Conservation (phyloP, 2,329 filamentous ascomycete species). For the Calcarisporium arbuscula region DNA sequence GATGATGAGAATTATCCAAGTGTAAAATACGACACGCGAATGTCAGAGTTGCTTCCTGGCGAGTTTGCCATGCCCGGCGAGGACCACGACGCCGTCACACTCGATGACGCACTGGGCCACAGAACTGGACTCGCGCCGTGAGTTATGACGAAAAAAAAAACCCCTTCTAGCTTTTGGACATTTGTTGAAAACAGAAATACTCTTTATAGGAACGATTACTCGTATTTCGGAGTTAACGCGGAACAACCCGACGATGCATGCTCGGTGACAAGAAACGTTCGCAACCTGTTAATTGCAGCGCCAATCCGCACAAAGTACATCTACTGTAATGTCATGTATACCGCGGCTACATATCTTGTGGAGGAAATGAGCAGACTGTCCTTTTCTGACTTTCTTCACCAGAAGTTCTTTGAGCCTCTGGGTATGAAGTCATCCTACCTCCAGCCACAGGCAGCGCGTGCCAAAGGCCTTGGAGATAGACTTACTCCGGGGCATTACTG, state of each 20-base stretch:
- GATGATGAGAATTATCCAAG: constrained; percentile 16
- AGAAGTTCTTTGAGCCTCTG: constrained; percentile 18
- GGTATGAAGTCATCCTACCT: constrained; percentile 19
- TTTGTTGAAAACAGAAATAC: neutral
- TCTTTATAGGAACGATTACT: constrained; percentile 16
- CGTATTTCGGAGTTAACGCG: constrained; percentile 14
- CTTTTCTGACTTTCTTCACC: constrained; percentile 17
- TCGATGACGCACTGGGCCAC: constrained; percentile 19
- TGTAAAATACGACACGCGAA: constrained; percentile 16
- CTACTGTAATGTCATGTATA: constrained; percentile 24
- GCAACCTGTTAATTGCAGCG: constrained; percentile 17
- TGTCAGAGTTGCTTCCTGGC: constrained; percentile 18
- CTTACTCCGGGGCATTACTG: constrained; percentile 15
- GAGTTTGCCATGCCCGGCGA: constrained; percentile 19
- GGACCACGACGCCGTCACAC: constrained; percentile 12
- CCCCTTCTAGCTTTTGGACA: neutral
- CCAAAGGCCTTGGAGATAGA: constrained; percentile 13
- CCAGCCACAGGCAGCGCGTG: constrained; percentile 11
- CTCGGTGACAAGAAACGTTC: constrained; percentile 20
- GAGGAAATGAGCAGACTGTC: constrained; percentile 11
- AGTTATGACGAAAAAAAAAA: neutral
- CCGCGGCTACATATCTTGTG: constrained; percentile 17
- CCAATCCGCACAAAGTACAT: constrained; percentile 16
- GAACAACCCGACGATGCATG: constrained; percentile 13
- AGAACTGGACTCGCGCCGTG: constrained; percentile 19